These are phyloP conservation scores for Ophiorrhiza pumila DNA, from an alignment of 257 asterid species.

Conservation along the genomic window DNA sequence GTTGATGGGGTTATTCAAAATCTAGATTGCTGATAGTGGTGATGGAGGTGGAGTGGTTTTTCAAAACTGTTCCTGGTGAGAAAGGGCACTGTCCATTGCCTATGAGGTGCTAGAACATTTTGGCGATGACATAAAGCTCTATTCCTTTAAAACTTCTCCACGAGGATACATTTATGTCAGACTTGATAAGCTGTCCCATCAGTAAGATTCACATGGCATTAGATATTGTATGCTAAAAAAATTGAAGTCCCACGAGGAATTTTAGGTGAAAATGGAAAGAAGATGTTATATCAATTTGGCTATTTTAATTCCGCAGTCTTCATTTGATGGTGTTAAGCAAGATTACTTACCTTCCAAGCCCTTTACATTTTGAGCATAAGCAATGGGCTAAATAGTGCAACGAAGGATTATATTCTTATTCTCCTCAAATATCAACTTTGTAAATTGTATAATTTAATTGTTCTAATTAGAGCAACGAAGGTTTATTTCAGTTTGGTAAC, in stretches of 20 bases:
- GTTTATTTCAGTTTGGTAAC: too few relatives aligned
- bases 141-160: slow-evolving; percentile 75
- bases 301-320: background rate
- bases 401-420: too few relatives aligned
- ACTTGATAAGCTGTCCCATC: slow-evolving; percentile 66
- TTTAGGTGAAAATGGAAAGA: background rate
- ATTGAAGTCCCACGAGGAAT: background rate
- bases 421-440: too few relatives aligned
- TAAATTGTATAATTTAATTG: too few relatives aligned
- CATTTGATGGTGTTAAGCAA: background rate
- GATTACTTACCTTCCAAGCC: background rate
- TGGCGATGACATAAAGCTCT: slow-evolving; percentile 66
- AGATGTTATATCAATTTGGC: background rate
- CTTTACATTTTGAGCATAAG: background rate
- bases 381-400: too few relatives aligned
- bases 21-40: slow-evolving; percentile 87
- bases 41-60: slow-evolving; percentile 90
- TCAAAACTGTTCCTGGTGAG: slow-evolving; percentile 75
- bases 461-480: too few relatives aligned
- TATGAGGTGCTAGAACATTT: slow-evolving; percentile 46
- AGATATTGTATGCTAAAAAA: background rate
- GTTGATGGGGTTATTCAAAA: slow-evolving; percentile 10
- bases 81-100: slow-evolving; percentile 59
- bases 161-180: slow-evolving; percentile 83
- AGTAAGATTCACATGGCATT: slow-evolving; percentile 44